Conservation (phyloP, 1,284 basidiomycete genomes). For the Trichosporon sp. region DNA sequence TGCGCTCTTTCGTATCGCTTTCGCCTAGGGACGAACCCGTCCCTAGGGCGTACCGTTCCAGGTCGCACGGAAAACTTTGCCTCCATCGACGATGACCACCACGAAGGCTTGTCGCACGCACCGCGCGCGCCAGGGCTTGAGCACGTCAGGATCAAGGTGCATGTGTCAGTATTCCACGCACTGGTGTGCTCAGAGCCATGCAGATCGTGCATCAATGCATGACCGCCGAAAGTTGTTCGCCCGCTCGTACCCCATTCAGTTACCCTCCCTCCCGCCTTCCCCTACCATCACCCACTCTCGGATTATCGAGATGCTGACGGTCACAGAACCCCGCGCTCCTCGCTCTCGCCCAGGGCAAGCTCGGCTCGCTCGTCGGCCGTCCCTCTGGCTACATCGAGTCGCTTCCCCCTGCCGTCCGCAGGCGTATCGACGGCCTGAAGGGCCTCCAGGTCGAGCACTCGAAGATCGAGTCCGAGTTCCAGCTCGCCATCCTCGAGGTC, state of each 20-base stretch:
- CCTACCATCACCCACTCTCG: background rate
- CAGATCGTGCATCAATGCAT: slow-evolving; percentile 15
- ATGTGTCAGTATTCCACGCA: background rate
- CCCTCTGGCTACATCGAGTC: slow-evolving; percentile 85
- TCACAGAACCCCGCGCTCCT: slow-evolving; percentile 62
- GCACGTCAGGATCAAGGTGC: slow-evolving; percentile 5
- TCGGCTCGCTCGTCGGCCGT: slow-evolving; percentile 71
- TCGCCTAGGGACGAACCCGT: slow-evolving; percentile 3
- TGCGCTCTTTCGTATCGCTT: slow-evolving; percentile 7
- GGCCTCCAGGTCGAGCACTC: slow-evolving; percentile 92
- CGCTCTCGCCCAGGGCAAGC: slow-evolving; percentile 66
- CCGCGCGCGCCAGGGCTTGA: slow-evolving; percentile 15
- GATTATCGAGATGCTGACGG: background rate
- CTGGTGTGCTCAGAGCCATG: slow-evolving; percentile 2
- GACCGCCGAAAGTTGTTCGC: background rate
- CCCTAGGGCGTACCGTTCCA: slow-evolving; percentile 10
- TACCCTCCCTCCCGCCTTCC: background rate
- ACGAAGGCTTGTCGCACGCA: slow-evolving; percentile 12
- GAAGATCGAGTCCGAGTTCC: slow-evolving; percentile 93
- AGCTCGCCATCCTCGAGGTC: slow-evolving; percentile 91
- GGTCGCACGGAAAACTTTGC: slow-evolving; percentile 16
- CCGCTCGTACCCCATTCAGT: slow-evolving; percentile 1
- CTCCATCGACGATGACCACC: background rate
- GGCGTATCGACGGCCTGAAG: slow-evolving; percentile 88
- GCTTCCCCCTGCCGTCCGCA: slow-evolving; percentile 78